Evolutionary conservation across 1,284 basidiomycete genomes (phyloP).

Genomic region (Phaffia rhodozyma): DNA sequence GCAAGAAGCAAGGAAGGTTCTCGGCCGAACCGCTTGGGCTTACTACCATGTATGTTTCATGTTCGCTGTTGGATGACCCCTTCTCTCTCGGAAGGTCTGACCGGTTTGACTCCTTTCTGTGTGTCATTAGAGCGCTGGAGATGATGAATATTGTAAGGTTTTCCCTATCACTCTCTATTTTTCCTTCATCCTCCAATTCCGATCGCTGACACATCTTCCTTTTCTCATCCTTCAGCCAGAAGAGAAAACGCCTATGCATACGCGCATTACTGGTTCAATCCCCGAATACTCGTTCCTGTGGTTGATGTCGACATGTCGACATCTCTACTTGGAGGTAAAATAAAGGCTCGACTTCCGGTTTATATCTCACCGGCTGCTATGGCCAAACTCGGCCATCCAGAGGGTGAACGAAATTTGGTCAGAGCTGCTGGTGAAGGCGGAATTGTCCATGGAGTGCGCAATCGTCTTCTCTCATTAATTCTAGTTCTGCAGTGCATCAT

Average conservation of each 20-base stretch:
- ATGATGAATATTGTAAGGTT: conserved; percentile 39
- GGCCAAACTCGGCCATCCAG: conserved; percentile 40
- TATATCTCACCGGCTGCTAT: conserved; percentile 42
- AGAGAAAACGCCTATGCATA: conserved; percentile 41
- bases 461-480: no score
- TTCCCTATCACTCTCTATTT: neutral
- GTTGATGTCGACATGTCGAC: neutral
- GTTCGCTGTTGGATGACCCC: neutral
- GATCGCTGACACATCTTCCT: conserved; percentile 2
- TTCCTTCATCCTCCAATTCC: neutral
- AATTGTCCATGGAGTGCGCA: conserved; percentile 38
- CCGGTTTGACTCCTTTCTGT: neutral
- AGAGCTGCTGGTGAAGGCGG: conserved; percentile 35
- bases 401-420: conserved; percentile 40
- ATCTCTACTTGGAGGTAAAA: conserved; percentile 28
- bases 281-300: conserved; percentile 29
- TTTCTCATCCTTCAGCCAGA: conserved; percentile 25
- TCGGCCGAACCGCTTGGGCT: conserved; percentile 42
- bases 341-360: conserved; percentile 31
- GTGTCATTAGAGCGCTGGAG: conserved; percentile 28
- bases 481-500: no score
- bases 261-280: conserved; percentile 43
- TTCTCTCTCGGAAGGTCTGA: no score
- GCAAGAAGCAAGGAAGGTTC: conserved; percentile 32
- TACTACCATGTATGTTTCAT: conserved; percentile 37